Evolutionary conservation across 2,329 filamentous ascomycete species (phyloP).

Genomic region (Hypocreales sp.): DNA sequence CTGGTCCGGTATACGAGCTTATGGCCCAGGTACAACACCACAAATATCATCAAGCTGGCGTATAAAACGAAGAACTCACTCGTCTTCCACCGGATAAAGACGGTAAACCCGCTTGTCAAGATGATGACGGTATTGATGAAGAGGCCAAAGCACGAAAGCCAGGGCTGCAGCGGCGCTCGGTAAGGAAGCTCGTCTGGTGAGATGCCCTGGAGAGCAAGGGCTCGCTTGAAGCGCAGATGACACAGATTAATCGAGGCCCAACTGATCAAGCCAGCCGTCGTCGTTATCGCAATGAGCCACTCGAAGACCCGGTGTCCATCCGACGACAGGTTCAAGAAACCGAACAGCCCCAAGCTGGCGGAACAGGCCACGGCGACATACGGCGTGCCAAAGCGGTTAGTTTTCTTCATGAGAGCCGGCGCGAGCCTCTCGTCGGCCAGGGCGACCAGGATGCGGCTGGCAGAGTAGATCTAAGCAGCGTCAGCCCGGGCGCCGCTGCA

Average conservation of each 20-base stretch:
- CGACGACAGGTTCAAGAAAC: constrained; percentile 49
- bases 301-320: constrained; percentile 47
- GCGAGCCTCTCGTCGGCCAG: constrained; percentile 50
- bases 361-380: constrained; percentile 39
- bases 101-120: constrained; percentile 53
- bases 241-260: constrained; percentile 53
- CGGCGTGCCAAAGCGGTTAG: constrained; percentile 47
- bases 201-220: constrained; percentile 38
- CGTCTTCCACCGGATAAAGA: constrained; percentile 48
- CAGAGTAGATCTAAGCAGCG: too few species aligned
- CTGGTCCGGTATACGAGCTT: constrained; percentile 32
- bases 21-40: constrained; percentile 43
- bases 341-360: constrained; percentile 44
- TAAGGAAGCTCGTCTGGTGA: constrained; percentile 43
- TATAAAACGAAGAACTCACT: constrained; percentile 49
- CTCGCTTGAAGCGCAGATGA: constrained; percentile 51
- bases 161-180: constrained; percentile 46
- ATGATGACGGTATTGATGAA: constrained; percentile 50
- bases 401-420: constrained; percentile 40
- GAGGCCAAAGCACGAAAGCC: constrained; percentile 47
- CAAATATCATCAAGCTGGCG: constrained; percentile 47
- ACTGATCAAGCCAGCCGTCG: constrained; percentile 53
- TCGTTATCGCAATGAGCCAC: constrained; percentile 59
- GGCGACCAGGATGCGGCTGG: constrained; percentile 51
- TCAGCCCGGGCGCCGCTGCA: too few species aligned